phyloP scores from a whole-genome alignment of 2,329 filamentous ascomycete genomes.

The Trichophyton schoenleinii region DNA sequence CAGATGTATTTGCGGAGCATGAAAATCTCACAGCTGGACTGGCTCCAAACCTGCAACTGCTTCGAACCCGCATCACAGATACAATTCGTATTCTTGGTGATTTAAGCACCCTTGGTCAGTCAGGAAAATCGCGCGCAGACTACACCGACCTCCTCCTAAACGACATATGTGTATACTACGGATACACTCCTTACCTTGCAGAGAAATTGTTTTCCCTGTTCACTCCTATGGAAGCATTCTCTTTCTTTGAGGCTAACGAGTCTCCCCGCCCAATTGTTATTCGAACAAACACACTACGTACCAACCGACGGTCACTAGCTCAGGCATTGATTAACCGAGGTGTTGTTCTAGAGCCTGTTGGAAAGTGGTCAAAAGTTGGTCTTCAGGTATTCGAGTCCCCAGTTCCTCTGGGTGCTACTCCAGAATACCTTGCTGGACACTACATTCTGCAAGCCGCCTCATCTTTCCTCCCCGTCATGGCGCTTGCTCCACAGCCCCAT shows the following conservation, averaged over 20 bases:
- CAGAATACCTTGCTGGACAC: conserved; percentile 92
- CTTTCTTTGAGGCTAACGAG: conserved; percentile 98
- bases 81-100: conserved; percentile 84
- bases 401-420: conserved; percentile 80
- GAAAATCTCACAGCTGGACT: conserved; percentile 49
- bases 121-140: conserved; percentile 69
- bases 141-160: conserved; percentile 77
- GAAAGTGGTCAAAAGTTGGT: conserved; percentile 97
- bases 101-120: conserved; percentile 68
- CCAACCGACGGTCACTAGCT: conserved; percentile 64
- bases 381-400: conserved; percentile 90
- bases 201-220: conserved; percentile 93
- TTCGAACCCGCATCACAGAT: conserved; percentile 82
- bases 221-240: conserved; percentile 82
- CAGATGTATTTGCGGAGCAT: conserved; percentile 47
- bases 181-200: conserved; percentile 87
- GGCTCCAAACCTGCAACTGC: conserved; percentile 77
- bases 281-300: conserved; percentile 86
- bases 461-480: conserved; percentile 96
- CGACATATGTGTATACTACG: conserved; percentile 93
- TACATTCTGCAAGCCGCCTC: conserved; percentile 96
- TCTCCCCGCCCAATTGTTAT: conserved; percentile 86
- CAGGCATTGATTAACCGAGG: conserved; percentile 91
- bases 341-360: conserved; percentile 89
- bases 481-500: conserved; percentile 80